Base-by-base conservation (phyloP, 2,329 filamentous ascomycete genomes). In the Fusarium sp. region DNA sequence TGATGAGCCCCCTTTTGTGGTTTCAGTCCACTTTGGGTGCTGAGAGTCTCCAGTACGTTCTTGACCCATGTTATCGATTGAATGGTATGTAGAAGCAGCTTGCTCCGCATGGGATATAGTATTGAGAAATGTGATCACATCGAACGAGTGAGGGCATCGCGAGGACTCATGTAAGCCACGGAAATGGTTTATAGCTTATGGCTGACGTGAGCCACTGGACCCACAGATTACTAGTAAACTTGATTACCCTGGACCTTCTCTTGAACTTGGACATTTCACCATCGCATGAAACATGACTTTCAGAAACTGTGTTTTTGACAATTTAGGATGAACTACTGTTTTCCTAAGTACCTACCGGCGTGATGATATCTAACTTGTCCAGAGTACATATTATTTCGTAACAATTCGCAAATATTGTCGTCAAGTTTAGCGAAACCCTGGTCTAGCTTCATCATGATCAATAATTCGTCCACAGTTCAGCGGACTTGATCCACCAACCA, bases 131-230 rank as follows among this genome's bases (percentile, higher is more conserved):
- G 47, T 35, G 58, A 43, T 35, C 31, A 20, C 20, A 28, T 56
- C 33, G 38, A 55, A 37, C 11, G 44, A 64, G 43, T 18, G 60
- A 58, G 10, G 39, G n/a, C 39, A 44, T 66, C 42, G 16, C 31
- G 49, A 55, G 35, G 24, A 56, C 50, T 71, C 53, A 49, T 59
- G 56, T 69, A 48, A 72, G 71, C 63, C 56, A 49, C 55, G 37
- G 21, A 26, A 23, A 43, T 44, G 44, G 47, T 41, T 58, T 50
- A 56, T 75, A 69, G 47, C 44, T 58, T 50, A 56, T 75, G 70
- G 70, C 72, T 74, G 69, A 74, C 63, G 57, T 74, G 67, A 74
- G 72, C 72, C 72, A 75, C 55, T 23, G 12, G 35, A 21, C 28
- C 68, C 64, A 63, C 63, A 52, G 26, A 38, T 20, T 20, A 31